phyloP scores from a whole-genome alignment of 371 early-diverging fungal species.

The Syncephalis fuscata region DNA sequence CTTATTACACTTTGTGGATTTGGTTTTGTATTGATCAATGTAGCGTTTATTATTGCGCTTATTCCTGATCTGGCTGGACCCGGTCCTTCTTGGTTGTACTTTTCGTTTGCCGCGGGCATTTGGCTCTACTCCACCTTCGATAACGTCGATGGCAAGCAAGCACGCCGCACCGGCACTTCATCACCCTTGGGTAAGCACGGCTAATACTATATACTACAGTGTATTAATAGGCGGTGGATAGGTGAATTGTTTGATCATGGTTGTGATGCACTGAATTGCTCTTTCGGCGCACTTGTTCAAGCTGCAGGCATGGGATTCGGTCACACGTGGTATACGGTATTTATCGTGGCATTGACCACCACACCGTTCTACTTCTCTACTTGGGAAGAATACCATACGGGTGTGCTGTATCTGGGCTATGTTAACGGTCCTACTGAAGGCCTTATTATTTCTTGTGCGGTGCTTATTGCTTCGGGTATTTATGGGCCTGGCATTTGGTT shows the following conservation, averaged over 20 bases:
- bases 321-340: slow-evolving; percentile 40
- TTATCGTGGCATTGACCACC: slow-evolving; percentile 57
- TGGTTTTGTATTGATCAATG: slow-evolving; percentile 63
- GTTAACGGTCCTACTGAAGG: slow-evolving; percentile 96
- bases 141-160: slow-evolving; percentile 97
- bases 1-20: slow-evolving; percentile 92
- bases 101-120: slow-evolving; percentile 57
- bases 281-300: slow-evolving; percentile 64
- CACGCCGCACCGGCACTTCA: slow-evolving; percentile 78
- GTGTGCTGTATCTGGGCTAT: slow-evolving; percentile 74
- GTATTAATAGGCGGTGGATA: slow-evolving; percentile 17
- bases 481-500: slow-evolving; percentile 15
- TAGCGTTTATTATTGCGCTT: slow-evolving; percentile 35
- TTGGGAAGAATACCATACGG: slow-evolving; percentile 94
- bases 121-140: slow-evolving; percentile 96
- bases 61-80: slow-evolving; percentile 61
- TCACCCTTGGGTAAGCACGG: slow-evolving; percentile 76
- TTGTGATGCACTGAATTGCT: slow-evolving; percentile 85
- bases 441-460: slow-evolving; percentile 42
- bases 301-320: slow-evolving; percentile 71
- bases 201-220: not conserved
- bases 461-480: slow-evolving; percentile 52
- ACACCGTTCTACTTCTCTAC: slow-evolving; percentile 76
- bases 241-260: slow-evolving; percentile 89
- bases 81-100: slow-evolving; percentile 78